Evolutionary conservation across 129 eudicot species (phyloP).

Genomic region (Pittosporum tobira): DNA sequence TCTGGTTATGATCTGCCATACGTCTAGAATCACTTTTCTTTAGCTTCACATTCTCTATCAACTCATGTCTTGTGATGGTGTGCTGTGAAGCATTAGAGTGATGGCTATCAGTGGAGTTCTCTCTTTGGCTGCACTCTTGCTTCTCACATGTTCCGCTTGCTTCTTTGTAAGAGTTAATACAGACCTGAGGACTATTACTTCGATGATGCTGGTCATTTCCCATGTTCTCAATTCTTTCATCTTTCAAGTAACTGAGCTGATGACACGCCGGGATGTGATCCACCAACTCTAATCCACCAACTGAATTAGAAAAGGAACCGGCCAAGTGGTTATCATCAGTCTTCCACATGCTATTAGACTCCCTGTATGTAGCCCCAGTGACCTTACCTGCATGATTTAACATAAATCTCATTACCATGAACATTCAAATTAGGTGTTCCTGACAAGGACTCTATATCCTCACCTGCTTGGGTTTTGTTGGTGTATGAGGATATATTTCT

Average conservation of each 20-base stretch:
- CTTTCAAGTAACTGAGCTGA: slow-evolving; percentile 7
- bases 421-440: background rate
- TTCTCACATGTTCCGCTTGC: slow-evolving; percentile 12
- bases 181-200: slow-evolving; percentile 17
- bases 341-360: slow-evolving; percentile 4
- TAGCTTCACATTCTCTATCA: slow-evolving; percentile 20
- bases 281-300: slow-evolving; percentile 4
- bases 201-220: slow-evolving; percentile 13
- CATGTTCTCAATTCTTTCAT: background rate
- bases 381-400: slow-evolving; percentile 4
- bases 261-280: slow-evolving; percentile 2
- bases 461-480: slow-evolving; percentile 13
- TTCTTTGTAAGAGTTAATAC: slow-evolving; percentile 5
- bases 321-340: background rate
- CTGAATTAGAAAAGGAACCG: slow-evolving; percentile 1
- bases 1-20: slow-evolving; percentile 13
- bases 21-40: slow-evolving; percentile 13
- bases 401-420: background rate
- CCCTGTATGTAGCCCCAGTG: background rate
- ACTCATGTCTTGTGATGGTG: slow-evolving; percentile 19
- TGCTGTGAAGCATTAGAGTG: slow-evolving; percentile 21
- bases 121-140: slow-evolving; percentile 5
- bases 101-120: slow-evolving; percentile 14
- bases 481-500: slow-evolving; percentile 7
- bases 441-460: background rate